Evolutionary conservation across 306 rosid genomes (phyloP).

Genomic region (Vachellia collinsii): DNA sequence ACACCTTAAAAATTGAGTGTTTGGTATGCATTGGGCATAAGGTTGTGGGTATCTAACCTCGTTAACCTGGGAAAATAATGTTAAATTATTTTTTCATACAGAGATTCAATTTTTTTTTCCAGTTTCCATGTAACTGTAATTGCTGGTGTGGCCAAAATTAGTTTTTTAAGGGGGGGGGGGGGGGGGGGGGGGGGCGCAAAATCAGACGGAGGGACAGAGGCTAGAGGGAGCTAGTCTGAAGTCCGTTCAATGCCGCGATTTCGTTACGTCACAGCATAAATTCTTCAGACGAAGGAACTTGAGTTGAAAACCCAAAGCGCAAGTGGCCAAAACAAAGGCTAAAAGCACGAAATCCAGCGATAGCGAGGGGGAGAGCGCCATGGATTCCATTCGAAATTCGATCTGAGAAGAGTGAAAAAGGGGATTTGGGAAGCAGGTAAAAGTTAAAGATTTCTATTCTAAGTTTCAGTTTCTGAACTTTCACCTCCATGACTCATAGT

Average conservation of each 20-base stretch:
- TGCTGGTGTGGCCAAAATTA: too few species aligned
- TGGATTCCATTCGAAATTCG: slow-evolving; percentile 6
- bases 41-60: too few species aligned
- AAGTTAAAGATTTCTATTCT: not conserved
- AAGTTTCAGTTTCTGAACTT: not conserved
- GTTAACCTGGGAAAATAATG: too few species aligned
- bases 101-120: too few species aligned
- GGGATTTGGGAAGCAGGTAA: not conserved
- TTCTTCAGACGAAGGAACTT: not conserved
- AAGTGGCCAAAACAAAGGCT: not conserved
- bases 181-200: too few species aligned
- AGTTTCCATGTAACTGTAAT: too few species aligned
- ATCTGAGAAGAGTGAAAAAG: slow-evolving; percentile 4
- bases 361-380: not conserved
- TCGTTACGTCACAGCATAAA: not conserved
- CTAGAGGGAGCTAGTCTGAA: not conserved
- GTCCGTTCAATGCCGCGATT: not conserved
- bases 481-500: not conserved
- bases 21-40: too few species aligned
- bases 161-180: too few species aligned
- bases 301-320: not conserved
- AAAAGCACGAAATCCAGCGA: slow-evolving; percentile 3
- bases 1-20: too few species aligned
- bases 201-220: not conserved
- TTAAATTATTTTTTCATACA: too few species aligned